Evolutionary conservation across 169 alveolate species (phyloP), one percentile per base, ranked within the genome.

Genomic region (Plasmodium gonderi): DNA sequence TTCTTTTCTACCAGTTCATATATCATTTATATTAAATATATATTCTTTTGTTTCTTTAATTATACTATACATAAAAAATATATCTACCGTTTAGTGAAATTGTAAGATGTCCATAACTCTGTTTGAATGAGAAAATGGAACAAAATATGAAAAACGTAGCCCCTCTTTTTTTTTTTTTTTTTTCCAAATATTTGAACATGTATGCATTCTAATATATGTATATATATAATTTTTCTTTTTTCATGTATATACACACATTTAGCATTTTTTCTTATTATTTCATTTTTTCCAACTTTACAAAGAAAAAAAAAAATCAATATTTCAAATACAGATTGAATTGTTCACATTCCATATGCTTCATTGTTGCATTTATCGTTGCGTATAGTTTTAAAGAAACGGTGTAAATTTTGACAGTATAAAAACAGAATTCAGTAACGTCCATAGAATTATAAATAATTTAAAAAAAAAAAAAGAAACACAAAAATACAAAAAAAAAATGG

Each of bases 171-270:
- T 60, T 60, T 60, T 36, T 36, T 23, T 60, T 60, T 60, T 12
- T 60, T 29, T 60, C n/a, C n/a, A n/a, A n/a, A n/a, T n/a, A n/a
- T n/a, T n/a, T n/a, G n/a, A n/a, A n/a, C n/a, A n/a, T n/a, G n/a
- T n/a, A n/a, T n/a, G n/a, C n/a, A n/a, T n/a, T n/a, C n/a, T 23
- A 60, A 20, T n/a, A 60, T 51, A 60, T 54, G 23, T 60, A 36
- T 60, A 4, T 7, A 60, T 60, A n/a, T 60, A 76, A 40, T 17
- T 76, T 38, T 76, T 23, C 29, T 51, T 76, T 38, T 29, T 31
- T 36, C 79, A 23, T 76, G 82, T 76, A 76, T 17, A 23, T 76
- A 76, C 82, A 76, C 65, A 76, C 49, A 40, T 4, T 44, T 38
- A 26, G 14, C 68, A 1, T n/a, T 42, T 76, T 17, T 76, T 76